phyloP scores from a whole-genome alignment of 2,329 filamentous ascomycete species.

The Cryphonectria nitschkei region DNA sequence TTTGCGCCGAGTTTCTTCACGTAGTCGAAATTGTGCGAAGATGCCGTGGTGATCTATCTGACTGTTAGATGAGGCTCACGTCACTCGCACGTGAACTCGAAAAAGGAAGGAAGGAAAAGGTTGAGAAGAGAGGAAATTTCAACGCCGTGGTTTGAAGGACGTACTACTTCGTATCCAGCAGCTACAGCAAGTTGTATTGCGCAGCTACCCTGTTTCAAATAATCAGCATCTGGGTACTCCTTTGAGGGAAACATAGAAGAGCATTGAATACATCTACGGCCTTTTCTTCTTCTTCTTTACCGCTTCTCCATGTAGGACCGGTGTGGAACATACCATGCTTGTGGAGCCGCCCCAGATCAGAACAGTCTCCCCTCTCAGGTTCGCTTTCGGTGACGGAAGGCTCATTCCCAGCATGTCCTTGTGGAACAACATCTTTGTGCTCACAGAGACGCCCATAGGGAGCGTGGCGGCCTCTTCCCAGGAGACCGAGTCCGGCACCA shows the following conservation, averaged over 20 bases:
- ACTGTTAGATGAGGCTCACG: not conserved
- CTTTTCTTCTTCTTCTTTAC: not conserved
- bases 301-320: not conserved
- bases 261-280: not conserved
- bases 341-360: constrained; percentile 55
- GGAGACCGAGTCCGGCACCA: constrained; percentile 33
- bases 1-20: constrained; percentile 31
- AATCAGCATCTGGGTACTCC: not conserved
- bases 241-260: not conserved
- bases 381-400: constrained; percentile 27
- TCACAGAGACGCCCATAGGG: constrained; percentile 37
- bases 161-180: constrained; percentile 47
- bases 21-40: constrained; percentile 42
- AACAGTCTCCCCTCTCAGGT: constrained; percentile 34
- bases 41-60: constrained; percentile 40
- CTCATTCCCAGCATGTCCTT: constrained; percentile 17
- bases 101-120: too few species aligned
- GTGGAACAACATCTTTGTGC: constrained; percentile 29
- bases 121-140: not conserved
- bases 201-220: constrained; percentile 39
- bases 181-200: constrained; percentile 48
- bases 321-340: constrained; percentile 37
- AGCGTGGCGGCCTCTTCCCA: constrained; percentile 36
- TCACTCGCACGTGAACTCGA: not conserved
- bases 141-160: not conserved